Evolutionary conservation across 805 yeast genomes (phyloP).

Genomic region (Nakazawaea peltata): DNA sequence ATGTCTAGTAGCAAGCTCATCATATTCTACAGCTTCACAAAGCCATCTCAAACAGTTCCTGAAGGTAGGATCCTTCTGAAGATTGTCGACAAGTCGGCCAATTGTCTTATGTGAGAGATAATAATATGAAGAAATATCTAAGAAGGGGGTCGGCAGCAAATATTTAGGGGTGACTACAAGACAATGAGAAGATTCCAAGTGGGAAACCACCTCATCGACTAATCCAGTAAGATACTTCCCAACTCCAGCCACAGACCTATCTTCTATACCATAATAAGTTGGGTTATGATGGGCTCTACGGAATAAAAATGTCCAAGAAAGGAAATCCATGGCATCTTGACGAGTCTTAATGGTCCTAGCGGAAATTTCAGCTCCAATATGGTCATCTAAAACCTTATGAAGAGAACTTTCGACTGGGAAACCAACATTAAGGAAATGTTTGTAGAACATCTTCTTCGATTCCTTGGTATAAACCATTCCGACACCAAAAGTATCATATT

Average conservation of each 20-base stretch:
- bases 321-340: conserved; percentile 67
- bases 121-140: conserved; percentile 83
- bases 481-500: conserved; percentile 69
- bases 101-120: conserved; percentile 89
- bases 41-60: conserved; percentile 56
- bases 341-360: conserved; percentile 57
- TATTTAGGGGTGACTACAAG: conserved; percentile 42
- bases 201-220: conserved; percentile 61
- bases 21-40: conserved; percentile 66
- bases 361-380: conserved; percentile 74
- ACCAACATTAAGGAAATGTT: conserved; percentile 70
- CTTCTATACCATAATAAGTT: conserved; percentile 68
- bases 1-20: conserved; percentile 84
- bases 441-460: conserved; percentile 65
- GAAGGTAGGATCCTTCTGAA: conserved; percentile 37
- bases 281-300: conserved; percentile 74
- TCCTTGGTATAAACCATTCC: conserved; percentile 74
- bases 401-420: conserved; percentile 79
- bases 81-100: conserved; percentile 52
- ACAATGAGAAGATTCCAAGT: conserved; percentile 68
- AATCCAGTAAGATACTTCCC: conserved; percentile 51
- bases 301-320: conserved; percentile 70
- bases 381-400: conserved; percentile 71
- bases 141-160: conserved; percentile 65
- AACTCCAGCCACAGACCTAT: conserved; percentile 45